Base-by-base conservation (phyloP, 139 green algal genomes). In the Edaphochlamys debaryana region DNA sequence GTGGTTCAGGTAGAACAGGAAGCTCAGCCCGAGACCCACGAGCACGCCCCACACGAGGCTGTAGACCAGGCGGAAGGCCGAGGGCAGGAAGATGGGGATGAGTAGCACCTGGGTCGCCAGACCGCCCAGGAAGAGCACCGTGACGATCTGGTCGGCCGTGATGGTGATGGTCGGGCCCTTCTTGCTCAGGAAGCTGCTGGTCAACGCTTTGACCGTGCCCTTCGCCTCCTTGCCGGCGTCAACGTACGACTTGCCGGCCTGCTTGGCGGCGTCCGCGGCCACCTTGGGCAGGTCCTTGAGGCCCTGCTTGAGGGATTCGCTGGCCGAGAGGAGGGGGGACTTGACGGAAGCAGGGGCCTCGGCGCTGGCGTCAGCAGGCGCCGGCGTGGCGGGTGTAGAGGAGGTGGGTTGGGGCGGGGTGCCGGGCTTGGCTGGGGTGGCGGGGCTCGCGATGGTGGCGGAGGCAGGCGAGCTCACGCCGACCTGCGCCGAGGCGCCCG, bases 1-100 rank as follows among this genome's bases (percentile, higher is more conserved):
- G 32, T 75, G 64, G 66, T 93, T 93, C 2, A 40, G 34, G n/a
- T 88, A 91, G 79, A 87, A 93, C 20, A 89, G 36, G 45, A 79
- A 89, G 50, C 70, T 85, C 15, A 85, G 67, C 11, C 75, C 69
- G 48, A 93, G 36, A 17, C 90, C 90, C 0, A 62, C 30, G 0
- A 82, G 0, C 36, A 86, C 17, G 36, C 87, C 90, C 30, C 87
- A 42, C 38, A 86, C 15, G 20, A 81, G 38, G 41, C 60, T 62
- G 64, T 88, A 90, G 42, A 67, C 38, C n/a, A 85, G 37, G 4
- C 83, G 54, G 62, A 71, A 80, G 15, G 78, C 29, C 7, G 40
- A 63, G 3, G 85, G 85, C 27, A 64, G 34, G 52, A 89, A 79
- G 6, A 84, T 20, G 17, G 69, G 83, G 29, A 89, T 25, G 6